phyloP scores from a whole-genome alignment of 108 stramenopile genomes.

The Stephanodiscus triporus region DNA sequence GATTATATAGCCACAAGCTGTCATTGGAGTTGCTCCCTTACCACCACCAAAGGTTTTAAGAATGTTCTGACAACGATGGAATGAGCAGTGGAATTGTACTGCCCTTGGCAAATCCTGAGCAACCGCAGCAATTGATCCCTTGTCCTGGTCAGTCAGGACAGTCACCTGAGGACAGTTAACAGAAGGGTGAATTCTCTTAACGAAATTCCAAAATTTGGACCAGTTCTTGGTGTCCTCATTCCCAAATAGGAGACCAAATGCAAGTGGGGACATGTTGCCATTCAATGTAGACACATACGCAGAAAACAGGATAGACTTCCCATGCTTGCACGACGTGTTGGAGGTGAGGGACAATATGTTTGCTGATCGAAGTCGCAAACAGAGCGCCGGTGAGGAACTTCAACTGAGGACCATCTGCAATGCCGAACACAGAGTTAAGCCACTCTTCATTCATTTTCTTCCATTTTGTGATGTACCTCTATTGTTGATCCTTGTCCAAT shows the following conservation, averaged over 20 bases:
- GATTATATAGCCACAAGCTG: too few relatives aligned
- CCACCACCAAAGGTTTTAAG: neutral
- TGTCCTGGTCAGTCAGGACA: slow-evolving; percentile 1
- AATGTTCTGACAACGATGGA: neutral
- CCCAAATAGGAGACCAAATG: slow-evolving; percentile 2
- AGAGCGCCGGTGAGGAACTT: too few relatives aligned
- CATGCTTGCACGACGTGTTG: too few relatives aligned
- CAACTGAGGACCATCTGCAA: too few relatives aligned
- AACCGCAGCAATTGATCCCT: neutral
- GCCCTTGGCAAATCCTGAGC: neutral
- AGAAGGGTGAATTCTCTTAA: neutral
- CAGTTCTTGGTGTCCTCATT: neutral
- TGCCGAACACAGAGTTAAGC: too few relatives aligned
- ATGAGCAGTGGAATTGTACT: neutral
- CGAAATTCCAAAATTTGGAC: slow-evolving; percentile 4
- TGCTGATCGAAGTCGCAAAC: too few relatives aligned
- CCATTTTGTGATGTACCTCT: too few relatives aligned
- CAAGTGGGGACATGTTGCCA: slow-evolving; percentile 1
- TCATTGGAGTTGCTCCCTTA: too few relatives aligned
- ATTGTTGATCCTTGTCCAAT: too few relatives aligned
- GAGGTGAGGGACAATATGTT: too few relatives aligned
- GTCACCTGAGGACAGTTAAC: neutral
- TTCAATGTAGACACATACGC: neutral
- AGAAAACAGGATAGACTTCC: too few relatives aligned
- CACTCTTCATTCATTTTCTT: too few relatives aligned